Evolutionary conservation across 371 early-diverging fungal genomes (phyloP), one percentile per base, ranked within the genome.

Genomic region (Apophysomyces variabilis): DNA sequence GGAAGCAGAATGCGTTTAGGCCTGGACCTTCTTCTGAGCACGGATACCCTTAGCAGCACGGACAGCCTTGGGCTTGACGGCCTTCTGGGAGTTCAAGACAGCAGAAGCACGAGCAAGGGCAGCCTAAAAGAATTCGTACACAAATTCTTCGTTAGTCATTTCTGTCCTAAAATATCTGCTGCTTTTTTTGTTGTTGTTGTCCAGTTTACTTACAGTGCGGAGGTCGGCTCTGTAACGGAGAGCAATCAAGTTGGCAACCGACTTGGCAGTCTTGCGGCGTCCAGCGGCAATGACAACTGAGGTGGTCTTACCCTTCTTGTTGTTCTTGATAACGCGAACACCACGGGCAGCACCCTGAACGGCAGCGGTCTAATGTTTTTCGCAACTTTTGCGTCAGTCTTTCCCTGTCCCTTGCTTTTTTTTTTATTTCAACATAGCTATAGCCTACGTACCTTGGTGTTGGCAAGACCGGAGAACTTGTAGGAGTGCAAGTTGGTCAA

Each of bases 391-490:
- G 21, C 38, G 13, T 9, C 26, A 46, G 21, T 41, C 35, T 38
- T 35, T 38, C 12, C 16, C 38, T 32, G 18, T 61, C 14, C 38
- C 21, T 36, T 45, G 18, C 41, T 61, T 62, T 58, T 13, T 61
- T 36, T 57, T 13, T 26, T 8, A 61, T 9, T 26, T n/a, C 35
- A 41, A 38, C 26, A 60, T 60, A 39, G 7, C 32, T 26, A 26
- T 18, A 38, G n/a, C 16, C 63, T 64, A 67, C 47, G 61, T 83
- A 90, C 90, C 89, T 91, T 91, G 75, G 73, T 73, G 88, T 89
- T 90, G 73, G 92, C 93, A 74, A 94, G 60, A 66, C 92, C 92
- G 75, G 93, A 92, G 90, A 85, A 92, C 89, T 93, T 94, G 89
- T 87, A 91, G 66, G 92, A 80, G 90, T 96, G 87, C 78, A 81